Evolutionary conservation across 2,329 filamentous ascomycete genomes (phyloP).

Genomic region (Zelopaecilomyces penicillatus): DNA sequence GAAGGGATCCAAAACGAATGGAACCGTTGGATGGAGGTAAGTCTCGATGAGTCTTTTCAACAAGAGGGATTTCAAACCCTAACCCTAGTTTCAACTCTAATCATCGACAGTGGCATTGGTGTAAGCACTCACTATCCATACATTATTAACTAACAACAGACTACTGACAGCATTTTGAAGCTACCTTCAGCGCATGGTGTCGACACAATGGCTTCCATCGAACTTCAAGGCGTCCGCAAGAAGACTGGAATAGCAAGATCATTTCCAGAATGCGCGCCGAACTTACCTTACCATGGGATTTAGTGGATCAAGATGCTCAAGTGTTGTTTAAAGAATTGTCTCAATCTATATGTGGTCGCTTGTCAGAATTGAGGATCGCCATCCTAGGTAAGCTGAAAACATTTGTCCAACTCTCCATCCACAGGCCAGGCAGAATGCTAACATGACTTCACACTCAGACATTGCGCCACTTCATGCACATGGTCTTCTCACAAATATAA

Average conservation of each 20-base stretch:
- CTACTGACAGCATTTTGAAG: not conserved
- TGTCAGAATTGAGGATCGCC: not conserved
- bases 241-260: constrained; percentile 1
- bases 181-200: not conserved
- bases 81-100: too few relatives aligned
- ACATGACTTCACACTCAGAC: too few relatives aligned
- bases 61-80: too few relatives aligned
- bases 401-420: too few relatives aligned
- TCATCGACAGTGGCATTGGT: not conserved
- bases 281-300: not conserved
- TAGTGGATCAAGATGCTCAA: not conserved
- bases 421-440: too few relatives aligned
- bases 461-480: not conserved
- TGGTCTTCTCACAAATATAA: not conserved
- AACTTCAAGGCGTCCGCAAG: not conserved
- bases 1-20: too few relatives aligned
- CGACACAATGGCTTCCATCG: not conserved
- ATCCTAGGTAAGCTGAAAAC: not conserved
- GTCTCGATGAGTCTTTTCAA: too few relatives aligned
- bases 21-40: too few relatives aligned
- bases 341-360: not conserved
- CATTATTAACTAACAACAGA: not conserved
- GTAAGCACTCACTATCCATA: not conserved
- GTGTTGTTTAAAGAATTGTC: not conserved
- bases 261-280: not conserved